phyloP scores from a whole-genome alignment of 2,329 filamentous ascomycete genomes.

The Stemphylium beticola region DNA sequence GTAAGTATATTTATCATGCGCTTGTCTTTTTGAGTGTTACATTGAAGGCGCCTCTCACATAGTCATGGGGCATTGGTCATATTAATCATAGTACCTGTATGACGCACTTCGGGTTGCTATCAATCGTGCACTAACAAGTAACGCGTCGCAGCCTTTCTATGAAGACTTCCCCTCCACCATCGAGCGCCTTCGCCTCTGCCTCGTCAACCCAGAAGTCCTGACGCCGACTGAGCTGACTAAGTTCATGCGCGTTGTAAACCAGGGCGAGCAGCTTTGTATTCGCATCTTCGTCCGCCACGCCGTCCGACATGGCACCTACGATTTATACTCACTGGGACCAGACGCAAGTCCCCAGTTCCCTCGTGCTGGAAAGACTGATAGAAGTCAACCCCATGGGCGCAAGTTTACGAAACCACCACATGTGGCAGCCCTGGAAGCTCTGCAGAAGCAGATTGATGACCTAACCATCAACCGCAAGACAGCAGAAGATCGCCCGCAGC shows the following conservation, averaged over 20 bases:
- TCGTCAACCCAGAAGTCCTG: constrained; percentile 6
- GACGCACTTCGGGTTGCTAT: no score
- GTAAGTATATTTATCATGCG: constrained; percentile 3
- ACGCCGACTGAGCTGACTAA: constrained; percentile 1
- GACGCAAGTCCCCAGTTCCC: constrained; percentile 5
- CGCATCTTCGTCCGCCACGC: constrained; percentile 16
- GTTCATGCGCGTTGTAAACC: neutral
- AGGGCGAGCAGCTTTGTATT: neutral
- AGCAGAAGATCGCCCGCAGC: neutral
- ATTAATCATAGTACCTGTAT: neutral
- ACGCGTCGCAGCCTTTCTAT: constrained; percentile 3
- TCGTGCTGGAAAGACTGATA: neutral
- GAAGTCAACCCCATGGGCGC: neutral
- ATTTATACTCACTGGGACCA: constrained; percentile 9
- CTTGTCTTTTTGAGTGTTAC: neutral
- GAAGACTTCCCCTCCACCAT: constrained; percentile 16
- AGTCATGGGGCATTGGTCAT: no score
- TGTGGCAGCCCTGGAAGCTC: neutral
- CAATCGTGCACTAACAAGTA: neutral
- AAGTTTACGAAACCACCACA: neutral
- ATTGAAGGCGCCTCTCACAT: no score
- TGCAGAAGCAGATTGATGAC: neutral
- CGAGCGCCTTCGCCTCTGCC: constrained; percentile 12
- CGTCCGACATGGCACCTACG: constrained; percentile 2
- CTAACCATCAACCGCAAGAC: neutral